phyloP scores from a whole-genome alignment of 164 flowering plant species.

The Kalanchoe fedtschenkoi region DNA sequence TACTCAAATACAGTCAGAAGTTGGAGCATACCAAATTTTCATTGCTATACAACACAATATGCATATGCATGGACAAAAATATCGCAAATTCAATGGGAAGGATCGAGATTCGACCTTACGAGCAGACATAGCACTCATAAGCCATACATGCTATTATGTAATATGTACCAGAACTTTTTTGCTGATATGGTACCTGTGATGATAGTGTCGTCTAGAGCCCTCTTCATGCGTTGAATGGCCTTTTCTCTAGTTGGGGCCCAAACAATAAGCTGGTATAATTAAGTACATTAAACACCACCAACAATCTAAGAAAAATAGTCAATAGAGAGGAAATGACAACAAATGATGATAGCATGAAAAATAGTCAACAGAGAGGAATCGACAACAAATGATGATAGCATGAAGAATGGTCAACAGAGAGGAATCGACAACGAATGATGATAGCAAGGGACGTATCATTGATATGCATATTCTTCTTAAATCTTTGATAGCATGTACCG shows the following conservation, averaged over 20 bases:
- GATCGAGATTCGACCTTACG: background rate
- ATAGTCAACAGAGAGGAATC: too few species aligned
- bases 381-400: background rate
- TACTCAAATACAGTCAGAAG: background rate
- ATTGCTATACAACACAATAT: background rate
- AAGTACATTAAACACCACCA: background rate
- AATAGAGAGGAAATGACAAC: background rate
- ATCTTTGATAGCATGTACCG: background rate
- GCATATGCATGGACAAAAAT: background rate
- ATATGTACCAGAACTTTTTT: background rate
- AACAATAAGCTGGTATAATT: constrained; percentile 62
- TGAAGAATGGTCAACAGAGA: background rate
- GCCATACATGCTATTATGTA: background rate
- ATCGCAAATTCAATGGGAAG: too few species aligned
- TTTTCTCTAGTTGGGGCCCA: constrained; percentile 98
- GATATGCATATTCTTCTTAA: background rate
- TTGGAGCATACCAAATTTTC: background rate
- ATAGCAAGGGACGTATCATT: background rate
- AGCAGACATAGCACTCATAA: background rate
- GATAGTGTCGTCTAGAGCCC: constrained; percentile 89
- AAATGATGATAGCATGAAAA: background rate
- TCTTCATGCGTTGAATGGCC: constrained; percentile 95
- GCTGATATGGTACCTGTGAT: constrained; percentile 44
- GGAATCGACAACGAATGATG: background rate
- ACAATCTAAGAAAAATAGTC: background rate